Conservation (phyloP, 1,284 basidiomycete genomes). For the Schizopora paradoxa region DNA sequence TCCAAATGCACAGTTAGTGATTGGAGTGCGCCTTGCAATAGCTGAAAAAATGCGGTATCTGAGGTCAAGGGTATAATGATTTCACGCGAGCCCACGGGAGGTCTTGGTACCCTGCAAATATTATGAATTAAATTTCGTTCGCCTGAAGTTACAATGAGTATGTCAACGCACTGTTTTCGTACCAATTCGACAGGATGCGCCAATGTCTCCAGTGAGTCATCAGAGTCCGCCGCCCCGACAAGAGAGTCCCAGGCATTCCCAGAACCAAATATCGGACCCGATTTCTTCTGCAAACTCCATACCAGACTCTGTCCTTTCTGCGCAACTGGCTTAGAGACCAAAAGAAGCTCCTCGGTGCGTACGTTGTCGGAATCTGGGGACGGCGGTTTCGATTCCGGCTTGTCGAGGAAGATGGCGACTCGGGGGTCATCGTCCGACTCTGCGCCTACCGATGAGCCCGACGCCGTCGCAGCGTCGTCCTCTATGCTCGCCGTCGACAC, state of each 20-base stretch:
- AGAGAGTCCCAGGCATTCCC: not conserved
- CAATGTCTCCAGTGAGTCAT: not conserved
- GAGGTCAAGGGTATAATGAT: conserved; percentile 78
- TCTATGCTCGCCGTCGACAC: conserved; percentile 22
- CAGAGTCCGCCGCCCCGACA: not conserved
- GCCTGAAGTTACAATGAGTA: not conserved
- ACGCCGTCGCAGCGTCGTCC: conserved; percentile 10
- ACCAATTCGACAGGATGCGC: conserved; percentile 12
- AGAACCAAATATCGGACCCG: not conserved
- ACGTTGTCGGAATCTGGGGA: not conserved
- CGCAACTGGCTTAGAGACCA: conserved; percentile 14
- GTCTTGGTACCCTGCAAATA: conserved; percentile 5
- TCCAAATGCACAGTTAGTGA: conserved; percentile 64
- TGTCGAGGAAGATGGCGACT: conserved; percentile 13
- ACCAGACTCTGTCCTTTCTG: conserved; percentile 14
- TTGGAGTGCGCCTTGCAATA: conserved; percentile 69
- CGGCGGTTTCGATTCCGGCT: conserved; percentile 7
- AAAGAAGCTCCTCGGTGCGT: conserved; percentile 8
- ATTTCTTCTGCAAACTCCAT: conserved; percentile 18
- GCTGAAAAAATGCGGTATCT: conserved; percentile 79
- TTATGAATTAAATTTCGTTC: conserved; percentile 1
- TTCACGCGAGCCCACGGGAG: conserved; percentile 36
- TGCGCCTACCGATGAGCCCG: not conserved
- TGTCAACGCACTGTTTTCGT: conserved; percentile 10
- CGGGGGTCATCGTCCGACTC: conserved; percentile 1